Evolutionary conservation across 441 rosid species (phyloP).

Genomic region (Syzygium malaccense): DNA sequence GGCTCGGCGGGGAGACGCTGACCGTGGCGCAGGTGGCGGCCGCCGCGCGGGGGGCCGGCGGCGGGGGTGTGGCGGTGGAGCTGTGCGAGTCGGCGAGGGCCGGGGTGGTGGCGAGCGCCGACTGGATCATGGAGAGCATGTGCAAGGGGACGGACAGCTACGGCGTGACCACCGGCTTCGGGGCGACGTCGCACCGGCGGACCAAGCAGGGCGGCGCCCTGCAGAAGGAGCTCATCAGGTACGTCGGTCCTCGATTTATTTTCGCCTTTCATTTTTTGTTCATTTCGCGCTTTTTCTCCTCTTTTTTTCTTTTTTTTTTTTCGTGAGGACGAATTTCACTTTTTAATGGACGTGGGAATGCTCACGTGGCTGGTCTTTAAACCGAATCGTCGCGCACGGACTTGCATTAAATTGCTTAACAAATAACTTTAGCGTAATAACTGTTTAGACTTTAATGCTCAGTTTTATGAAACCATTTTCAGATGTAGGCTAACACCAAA

Average conservation of each 20-base stretch:
- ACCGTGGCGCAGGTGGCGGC: slow-evolving; percentile 52
- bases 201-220: slow-evolving; percentile 49
- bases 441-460: background rate
- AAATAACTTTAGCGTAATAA: background rate
- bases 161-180: slow-evolving; percentile 58
- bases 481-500: background rate
- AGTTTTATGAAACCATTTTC: background rate
- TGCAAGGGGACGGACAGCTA: slow-evolving; percentile 42
- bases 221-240: slow-evolving; percentile 58
- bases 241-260: slow-evolving; percentile 20
- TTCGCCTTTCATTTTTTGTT: background rate
- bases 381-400: background rate
- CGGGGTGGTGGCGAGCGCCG: slow-evolving; percentile 43
- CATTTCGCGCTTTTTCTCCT: background rate
- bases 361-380: background rate
- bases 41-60: slow-evolving; percentile 10
- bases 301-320: background rate
- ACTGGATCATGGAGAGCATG: slow-evolving; percentile 53
- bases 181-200: slow-evolving; percentile 56
- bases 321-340: background rate
- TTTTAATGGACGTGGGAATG: background rate
- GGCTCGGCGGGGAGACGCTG: slow-evolving; percentile 40
- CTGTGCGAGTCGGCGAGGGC: slow-evolving; percentile 35
- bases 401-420: background rate
- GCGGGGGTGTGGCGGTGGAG: slow-evolving; percentile 28